Evolutionary conservation across 768 basidiomycete species (phyloP).

Genomic region (Amanita jacksonii): DNA sequence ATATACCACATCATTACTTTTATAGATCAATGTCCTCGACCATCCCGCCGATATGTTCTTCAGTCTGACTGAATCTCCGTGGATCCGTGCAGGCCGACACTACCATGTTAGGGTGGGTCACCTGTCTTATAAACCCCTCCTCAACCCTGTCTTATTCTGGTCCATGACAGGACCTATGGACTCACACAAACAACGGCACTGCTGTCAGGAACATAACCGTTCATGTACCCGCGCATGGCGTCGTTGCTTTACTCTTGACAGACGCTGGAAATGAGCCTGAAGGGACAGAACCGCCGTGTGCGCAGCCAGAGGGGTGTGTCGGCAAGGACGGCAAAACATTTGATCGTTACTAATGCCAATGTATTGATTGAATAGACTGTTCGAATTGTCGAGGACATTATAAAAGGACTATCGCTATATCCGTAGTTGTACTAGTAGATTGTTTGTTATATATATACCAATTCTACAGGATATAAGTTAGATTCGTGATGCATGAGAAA

Average conservation of each 20-base stretch:
- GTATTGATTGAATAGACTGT: too few relatives aligned
- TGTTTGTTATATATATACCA: constrained; percentile 1
- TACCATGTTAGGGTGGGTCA: constrained; percentile 51
- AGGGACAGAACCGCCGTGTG: constrained; percentile 48
- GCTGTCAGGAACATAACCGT: constrained; percentile 50
- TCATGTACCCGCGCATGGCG: constrained; percentile 56
- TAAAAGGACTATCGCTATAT: too few relatives aligned
- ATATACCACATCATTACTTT: neutral
- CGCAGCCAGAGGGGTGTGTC: constrained; percentile 47
- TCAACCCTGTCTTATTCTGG: neutral
- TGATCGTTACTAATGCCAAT: constrained; percentile 13
- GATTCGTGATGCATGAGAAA: neutral
- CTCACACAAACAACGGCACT: constrained; percentile 62
- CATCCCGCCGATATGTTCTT: constrained; percentile 49
- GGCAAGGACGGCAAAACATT: constrained; percentile 42
- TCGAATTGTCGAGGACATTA: too few relatives aligned
- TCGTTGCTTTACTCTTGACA: constrained; percentile 53
- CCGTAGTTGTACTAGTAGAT: too few relatives aligned
- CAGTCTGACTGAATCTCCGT: constrained; percentile 58
- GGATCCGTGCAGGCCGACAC: constrained; percentile 58
- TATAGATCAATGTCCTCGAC: constrained; percentile 50
- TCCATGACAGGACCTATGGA: constrained; percentile 54
- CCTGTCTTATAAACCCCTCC: neutral
- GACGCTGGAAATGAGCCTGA: constrained; percentile 62
- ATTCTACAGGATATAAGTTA: constrained; percentile 2